phyloP scores from a whole-genome alignment of 768 basidiomycete genomes.

The Pleurotus eryngii region DNA sequence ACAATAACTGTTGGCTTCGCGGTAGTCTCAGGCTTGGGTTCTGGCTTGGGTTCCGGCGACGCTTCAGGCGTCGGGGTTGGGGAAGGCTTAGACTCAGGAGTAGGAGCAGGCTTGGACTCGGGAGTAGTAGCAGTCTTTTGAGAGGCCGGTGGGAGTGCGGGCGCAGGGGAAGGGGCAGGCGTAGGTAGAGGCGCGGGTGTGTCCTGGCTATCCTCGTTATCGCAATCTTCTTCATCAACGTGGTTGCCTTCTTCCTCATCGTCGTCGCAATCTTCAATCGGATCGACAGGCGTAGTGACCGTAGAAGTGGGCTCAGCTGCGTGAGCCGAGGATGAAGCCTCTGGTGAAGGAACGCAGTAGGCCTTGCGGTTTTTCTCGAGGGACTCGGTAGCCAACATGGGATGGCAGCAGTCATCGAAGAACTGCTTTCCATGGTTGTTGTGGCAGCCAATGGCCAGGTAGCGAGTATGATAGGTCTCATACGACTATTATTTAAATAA shows the following conservation, averaged over 20 bases:
- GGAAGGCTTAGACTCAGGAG: background rate
- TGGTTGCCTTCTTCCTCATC: slow-evolving; percentile 25
- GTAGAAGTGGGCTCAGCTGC: slow-evolving; percentile 25
- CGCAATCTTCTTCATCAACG: slow-evolving; percentile 14
- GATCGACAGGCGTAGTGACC: slow-evolving; percentile 19
- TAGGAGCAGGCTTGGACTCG: slow-evolving; percentile 10
- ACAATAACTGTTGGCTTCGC: slow-evolving; percentile 9
- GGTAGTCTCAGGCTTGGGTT: slow-evolving; percentile 9
- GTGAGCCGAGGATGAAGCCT: slow-evolving; percentile 23
- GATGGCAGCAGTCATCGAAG: slow-evolving; percentile 72
- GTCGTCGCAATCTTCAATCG: slow-evolving; percentile 30
- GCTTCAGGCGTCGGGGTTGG: slow-evolving; percentile 13
- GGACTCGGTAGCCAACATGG: slow-evolving; percentile 54
- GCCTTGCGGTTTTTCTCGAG: slow-evolving; percentile 42
- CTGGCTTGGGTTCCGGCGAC: slow-evolving; percentile 2
- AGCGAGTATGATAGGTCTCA: slow-evolving; percentile 55
- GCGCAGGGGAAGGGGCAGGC: slow-evolving; percentile 15
- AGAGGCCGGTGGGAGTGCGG: slow-evolving; percentile 14
- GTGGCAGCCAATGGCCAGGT: slow-evolving; percentile 52
- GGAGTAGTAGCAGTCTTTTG: slow-evolving; percentile 12
- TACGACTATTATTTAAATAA: slow-evolving; percentile 37
- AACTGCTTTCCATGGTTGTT: slow-evolving; percentile 47
- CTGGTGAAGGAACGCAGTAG: slow-evolving; percentile 46
- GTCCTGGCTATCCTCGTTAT: slow-evolving; percentile 12
- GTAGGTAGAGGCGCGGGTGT: slow-evolving; percentile 12